These are phyloP conservation scores for Phytophthora pseudosyringae DNA, from an alignment of 352 stramenopile genomes.

Conservation along the genomic window DNA sequence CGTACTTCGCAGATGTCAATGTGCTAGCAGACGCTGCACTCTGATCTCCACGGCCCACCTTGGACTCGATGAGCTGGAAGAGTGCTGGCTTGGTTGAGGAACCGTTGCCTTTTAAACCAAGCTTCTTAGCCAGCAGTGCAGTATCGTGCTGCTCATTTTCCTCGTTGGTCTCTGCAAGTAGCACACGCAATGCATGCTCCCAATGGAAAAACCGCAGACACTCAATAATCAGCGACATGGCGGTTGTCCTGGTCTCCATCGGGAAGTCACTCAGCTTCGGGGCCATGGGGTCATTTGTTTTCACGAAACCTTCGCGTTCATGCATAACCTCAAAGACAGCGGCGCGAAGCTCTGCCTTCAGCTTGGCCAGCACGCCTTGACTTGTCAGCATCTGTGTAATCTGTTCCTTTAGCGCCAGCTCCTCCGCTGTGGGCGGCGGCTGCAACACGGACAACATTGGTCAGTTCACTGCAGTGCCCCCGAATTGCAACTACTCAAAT, in stretches of 20 bases:
- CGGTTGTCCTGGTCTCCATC: constrained; percentile 34
- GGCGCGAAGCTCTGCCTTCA: constrained; percentile 81
- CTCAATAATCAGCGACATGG: constrained; percentile 62
- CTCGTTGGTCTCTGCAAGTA: constrained; percentile 51
- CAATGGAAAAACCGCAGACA: constrained; percentile 68
- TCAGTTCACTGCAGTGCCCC: not conserved
- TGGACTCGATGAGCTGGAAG: constrained; percentile 40
- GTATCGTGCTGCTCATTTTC: constrained; percentile 18
- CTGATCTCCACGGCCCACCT: constrained; percentile 3
- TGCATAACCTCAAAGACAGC: constrained; percentile 86
- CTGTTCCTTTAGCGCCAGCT: constrained; percentile 70
- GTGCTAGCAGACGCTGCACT: not conserved
- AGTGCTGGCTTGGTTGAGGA: constrained; percentile 26
- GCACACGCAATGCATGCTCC: constrained; percentile 59
- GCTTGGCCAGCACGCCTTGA: constrained; percentile 72
- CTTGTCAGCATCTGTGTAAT: constrained; percentile 59
- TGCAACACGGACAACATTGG: constrained; percentile 37
- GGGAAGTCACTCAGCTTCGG: constrained; percentile 41
- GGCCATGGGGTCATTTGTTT: constrained; percentile 13
- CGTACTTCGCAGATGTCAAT: not conserved
- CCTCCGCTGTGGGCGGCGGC: constrained; percentile 46
- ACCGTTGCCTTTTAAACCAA: constrained; percentile 14
- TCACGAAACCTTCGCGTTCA: constrained; percentile 37
- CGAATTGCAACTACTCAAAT: constrained; percentile 11
- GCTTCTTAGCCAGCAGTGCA: constrained; percentile 24